Evolutionary conservation across 345 rosid species (phyloP), one percentile per base, ranked within the genome.

Genomic region (Eucalyptus pauciflora): DNA sequence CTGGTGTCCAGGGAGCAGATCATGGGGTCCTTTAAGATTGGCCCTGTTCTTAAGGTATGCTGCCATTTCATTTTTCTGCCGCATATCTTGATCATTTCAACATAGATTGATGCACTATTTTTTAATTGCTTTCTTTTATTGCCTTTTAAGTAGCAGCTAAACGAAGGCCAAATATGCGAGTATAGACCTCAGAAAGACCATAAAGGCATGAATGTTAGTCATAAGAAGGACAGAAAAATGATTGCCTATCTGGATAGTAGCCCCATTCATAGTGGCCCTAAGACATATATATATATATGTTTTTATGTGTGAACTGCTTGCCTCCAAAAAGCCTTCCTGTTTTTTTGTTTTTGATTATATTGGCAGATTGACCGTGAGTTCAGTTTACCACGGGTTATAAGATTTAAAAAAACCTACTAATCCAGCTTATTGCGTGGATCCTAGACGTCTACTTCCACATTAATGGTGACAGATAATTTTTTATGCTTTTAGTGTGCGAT

Each of bases 11-110:
- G 95, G 92, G 98, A 96, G 92, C 94, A 91, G 87, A 88, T 96
- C 91, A 97, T 97, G 99, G 98, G 98, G 48, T 90, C 90, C 88
- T 97, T 97, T 94, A 96, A 93, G 90, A 95, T 97, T 31, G 97
- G 99, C 90, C 92, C 94, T 60, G 13, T 93, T 80, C 94, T 92
- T 48, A 92, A 97, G 98, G 99, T 97, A 45, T 33, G 64, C 67
- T 24, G 64, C 46, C 43, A 51, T 52, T 86, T 54, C 16, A 20
- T n/a, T 54, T 86, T 86, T 58, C 87, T 37, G 67, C n/a, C 6
- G 1, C 45, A 45, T 41, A 11, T 45, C 29, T 41, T 76, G 85
- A 41, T 22, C 48, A 12, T 41, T 41, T 76, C 8, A 4, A 37
- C 14, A 43, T 41, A 41, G 48, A 76, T 76, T 20, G 85, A 76